Evolutionary conservation across 495 filamentous ascomycete genomes (phyloP).

Genomic region (Emericellopsis terricola): DNA sequence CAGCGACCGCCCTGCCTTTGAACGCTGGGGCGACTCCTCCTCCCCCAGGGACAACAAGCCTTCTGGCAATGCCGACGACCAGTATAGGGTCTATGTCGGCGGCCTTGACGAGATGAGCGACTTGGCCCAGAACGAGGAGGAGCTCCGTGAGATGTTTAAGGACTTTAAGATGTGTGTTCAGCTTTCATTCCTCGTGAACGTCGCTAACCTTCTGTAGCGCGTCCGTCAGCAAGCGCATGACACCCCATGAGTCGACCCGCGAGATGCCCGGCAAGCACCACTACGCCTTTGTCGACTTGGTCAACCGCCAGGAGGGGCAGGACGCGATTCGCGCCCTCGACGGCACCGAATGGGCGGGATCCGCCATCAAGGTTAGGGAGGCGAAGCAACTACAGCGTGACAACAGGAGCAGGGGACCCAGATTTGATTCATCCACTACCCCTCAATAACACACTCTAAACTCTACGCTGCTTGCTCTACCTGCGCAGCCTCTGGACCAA

Average conservation of each 20-base stretch:
- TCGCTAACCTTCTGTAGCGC: constrained; percentile 12
- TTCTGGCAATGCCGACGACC: constrained; percentile 4
- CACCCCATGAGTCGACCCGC: constrained; percentile 33
- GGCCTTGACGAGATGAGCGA: constrained; percentile 41
- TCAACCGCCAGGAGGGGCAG: constrained; percentile 34
- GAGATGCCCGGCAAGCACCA: constrained; percentile 39
- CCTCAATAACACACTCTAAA: too few species aligned
- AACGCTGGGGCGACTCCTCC: constrained; percentile 22
- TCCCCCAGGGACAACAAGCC: too few species aligned
- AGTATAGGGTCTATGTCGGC: constrained; percentile 41
- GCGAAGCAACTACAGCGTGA: too few species aligned
- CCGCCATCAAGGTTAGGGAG: neutral
- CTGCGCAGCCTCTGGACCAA: too few species aligned
- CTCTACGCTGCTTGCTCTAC: too few species aligned
- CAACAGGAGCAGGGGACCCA: too few species aligned
- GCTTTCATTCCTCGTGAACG: constrained; percentile 3
- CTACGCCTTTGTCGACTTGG: constrained; percentile 51
- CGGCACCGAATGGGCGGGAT: constrained; percentile 5
- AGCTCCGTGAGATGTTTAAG: constrained; percentile 40
- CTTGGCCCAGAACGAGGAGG: constrained; percentile 29
- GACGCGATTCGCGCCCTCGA: constrained; percentile 16
- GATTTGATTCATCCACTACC: too few species aligned
- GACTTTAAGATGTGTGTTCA: constrained; percentile 29
- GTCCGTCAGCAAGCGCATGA: constrained; percentile 45
- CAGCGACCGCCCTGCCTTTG: constrained; percentile 9